Evolutionary conservation across 2,329 filamentous ascomycete genomes (phyloP), one percentile per base, ranked within the genome.

Genomic region (Diplodia intermedia): DNA sequence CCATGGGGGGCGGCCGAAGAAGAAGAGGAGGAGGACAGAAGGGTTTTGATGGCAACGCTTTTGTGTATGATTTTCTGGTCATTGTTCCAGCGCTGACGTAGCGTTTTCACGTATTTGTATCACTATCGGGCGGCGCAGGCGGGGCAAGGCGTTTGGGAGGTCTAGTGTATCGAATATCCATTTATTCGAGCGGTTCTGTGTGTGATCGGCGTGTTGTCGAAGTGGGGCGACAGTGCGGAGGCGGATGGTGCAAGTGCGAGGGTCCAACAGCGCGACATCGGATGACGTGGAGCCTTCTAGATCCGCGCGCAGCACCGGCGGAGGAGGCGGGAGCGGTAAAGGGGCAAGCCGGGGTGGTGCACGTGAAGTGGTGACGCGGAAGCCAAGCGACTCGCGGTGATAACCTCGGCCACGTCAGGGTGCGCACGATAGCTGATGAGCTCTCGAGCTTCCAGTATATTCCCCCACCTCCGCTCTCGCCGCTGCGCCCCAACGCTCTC

Each of bases 1-100:
- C n/a, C 76, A 77, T 66, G 77, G 78, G 11, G 76, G 77, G 1
- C 72, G 77, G 61, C 71, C 74, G 26, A 72, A 72, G 31, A 75
- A 74, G 70, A 77, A 75, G 68, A 79, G 77, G 71, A 71, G 70
- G 23, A 75, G 77, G 68, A 72, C 77, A 14, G 74, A 75, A 69
- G 77, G 78, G 12, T 79, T 79, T 56, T 75, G 54, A 67, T 12
- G 36, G 43, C 23, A 14, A 31, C 23, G 18, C 14, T 38, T 31
- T 29, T n/a, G 18, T 20, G 47, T 18, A 29, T 15, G 29, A 33
- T n/a, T 47, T 47, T 47, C 18, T n/a, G 8, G 5, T 47, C 43
- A 47, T 20, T 20, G 11, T 38, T 38, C 11, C 11, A 38, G 26
- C 26, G 26, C 26, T 26, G 3, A n/a, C 33, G 33, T 11, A 36